Evolutionary conservation across 345 rosid genomes (phyloP).

Genomic region (Boechera divaricarpa): DNA sequence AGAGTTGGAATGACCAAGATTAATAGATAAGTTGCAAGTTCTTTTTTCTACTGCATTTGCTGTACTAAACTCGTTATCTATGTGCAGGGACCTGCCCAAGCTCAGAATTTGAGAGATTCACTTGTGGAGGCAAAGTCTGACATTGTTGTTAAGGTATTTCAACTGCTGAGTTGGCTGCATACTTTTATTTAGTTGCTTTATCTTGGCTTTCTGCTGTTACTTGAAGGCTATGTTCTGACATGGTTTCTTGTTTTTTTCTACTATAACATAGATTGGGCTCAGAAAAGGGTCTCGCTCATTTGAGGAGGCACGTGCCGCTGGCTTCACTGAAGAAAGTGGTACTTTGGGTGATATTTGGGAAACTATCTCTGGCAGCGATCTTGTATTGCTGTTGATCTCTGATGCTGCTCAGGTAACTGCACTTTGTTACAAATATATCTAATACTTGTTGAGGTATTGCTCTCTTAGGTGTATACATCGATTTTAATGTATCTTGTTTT

Average conservation of each 20-base stretch:
- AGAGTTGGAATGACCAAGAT: conserved; percentile 3
- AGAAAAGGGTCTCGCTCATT: conserved; percentile 89
- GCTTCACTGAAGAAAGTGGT: conserved; percentile 83
- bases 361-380: conserved; percentile 89
- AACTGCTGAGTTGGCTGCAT: neutral
- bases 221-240: conserved; percentile 24
- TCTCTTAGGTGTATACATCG: conserved; percentile 1
- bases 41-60: neutral
- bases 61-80: neutral
- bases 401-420: conserved; percentile 87
- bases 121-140: conserved; percentile 82
- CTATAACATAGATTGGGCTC: conserved; percentile 66
- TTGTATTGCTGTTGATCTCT: conserved; percentile 82
- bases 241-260: neutral
- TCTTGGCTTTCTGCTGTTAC: conserved; percentile 3
- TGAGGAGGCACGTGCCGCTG: conserved; percentile 88
- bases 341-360: conserved; percentile 92
- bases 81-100: conserved; percentile 91
- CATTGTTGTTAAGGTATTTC: conserved; percentile 75
- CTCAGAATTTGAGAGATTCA: conserved; percentile 91
- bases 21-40: neutral
- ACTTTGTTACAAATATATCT: neutral
- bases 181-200: neutral
- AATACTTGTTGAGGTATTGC: neutral
- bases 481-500: conserved; percentile 13